Base-by-base conservation (phyloP, 441 rosid species). In the Populus hybrid region DNA sequence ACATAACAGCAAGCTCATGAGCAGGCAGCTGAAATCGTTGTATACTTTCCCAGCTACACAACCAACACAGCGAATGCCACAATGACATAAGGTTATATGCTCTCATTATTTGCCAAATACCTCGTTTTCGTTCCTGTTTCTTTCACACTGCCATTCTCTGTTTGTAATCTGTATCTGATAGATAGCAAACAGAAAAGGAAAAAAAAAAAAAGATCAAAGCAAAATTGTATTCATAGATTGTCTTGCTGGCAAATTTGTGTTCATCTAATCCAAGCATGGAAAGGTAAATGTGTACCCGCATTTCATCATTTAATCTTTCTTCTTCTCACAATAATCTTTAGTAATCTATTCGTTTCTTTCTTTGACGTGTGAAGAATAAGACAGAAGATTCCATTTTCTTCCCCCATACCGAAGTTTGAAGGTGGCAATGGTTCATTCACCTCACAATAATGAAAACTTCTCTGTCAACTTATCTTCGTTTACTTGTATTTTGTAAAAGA, bases 1-100 rank as follows among this genome's bases (percentile, higher is more conserved):
- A 24, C 88, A 86, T 59, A 87, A 85, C 79, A 90, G 97, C 90
- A 91, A 88, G 77, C 84, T 95, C 72, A 91, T 95, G 72, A 90
- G 88, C 88, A 90, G 92, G 85, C 98, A 95, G 84, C 91, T 95
- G 78, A 90, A 84, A 75, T 94, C 97, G 20, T 73, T 94, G 84
- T 88, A 92, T 76, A 87, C 85, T 79, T 84, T 86, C 67, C 87
- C 93, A 61, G 71, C 86, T 80, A 79, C 83, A 3, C 80, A 73
- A 70, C 77, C 80, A 71, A 67, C 76, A 21, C 82, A 82, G 20
- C 28, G 74, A 79, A 68, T 72, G 42, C 71, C 70, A 46, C 69
- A 53, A 81, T 72, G 77, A 79, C 75, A 73, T 50, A 64, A 59
- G 28, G 59, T 36, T 65, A 10, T 70, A 96, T 67, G 46, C 76